A percentile compares a stretch with the other conserved stretches of the same genome.
Conservation (phyloP, 192 early-diverging fungal genomes). For the Oehlia diaphana region DNA sequence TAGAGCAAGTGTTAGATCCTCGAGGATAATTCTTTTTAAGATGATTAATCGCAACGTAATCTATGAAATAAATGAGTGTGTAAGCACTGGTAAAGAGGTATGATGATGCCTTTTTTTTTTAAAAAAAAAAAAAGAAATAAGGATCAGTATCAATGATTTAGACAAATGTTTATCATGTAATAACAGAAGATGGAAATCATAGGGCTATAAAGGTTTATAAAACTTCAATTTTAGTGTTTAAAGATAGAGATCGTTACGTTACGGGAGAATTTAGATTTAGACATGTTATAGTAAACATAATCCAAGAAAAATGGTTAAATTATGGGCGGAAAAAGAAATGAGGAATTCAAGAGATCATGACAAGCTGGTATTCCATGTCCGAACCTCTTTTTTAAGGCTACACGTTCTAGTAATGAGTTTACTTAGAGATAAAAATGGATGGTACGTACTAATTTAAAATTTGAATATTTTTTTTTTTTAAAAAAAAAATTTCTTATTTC, state of each 20-base stretch:
- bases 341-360: slow-evolving; percentile 90
- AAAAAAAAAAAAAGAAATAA: too few relatives aligned
- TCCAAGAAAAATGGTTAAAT: slow-evolving; percentile 97
- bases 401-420: slow-evolving; percentile 97
- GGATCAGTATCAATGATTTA: slow-evolving; percentile 4
- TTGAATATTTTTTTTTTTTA: background rate
- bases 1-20: slow-evolving; percentile 98
- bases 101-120: too few relatives aligned
- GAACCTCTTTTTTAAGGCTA: slow-evolving; percentile 85
- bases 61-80: slow-evolving; percentile 83
- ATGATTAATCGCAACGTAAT: slow-evolving; percentile 88
- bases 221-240: slow-evolving; percentile 93
- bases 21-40: slow-evolving; percentile 97
- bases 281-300: slow-evolving; percentile 90
- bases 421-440: slow-evolving; percentile 86
- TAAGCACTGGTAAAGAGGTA: too few relatives aligned
- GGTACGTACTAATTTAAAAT: slow-evolving; percentile 42
- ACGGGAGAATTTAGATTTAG: slow-evolving; percentile 96
- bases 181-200: slow-evolving; percentile 78
- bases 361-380: slow-evolving; percentile 87
- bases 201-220: slow-evolving; percentile 97
- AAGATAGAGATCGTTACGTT: slow-evolving; percentile 97
- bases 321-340: slow-evolving; percentile 88
- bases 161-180: slow-evolving; percentile 97
- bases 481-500: background rate